Conservation (phyloP, 1,284 basidiomycete species). For the Butyriboletus appendiculatus region DNA sequence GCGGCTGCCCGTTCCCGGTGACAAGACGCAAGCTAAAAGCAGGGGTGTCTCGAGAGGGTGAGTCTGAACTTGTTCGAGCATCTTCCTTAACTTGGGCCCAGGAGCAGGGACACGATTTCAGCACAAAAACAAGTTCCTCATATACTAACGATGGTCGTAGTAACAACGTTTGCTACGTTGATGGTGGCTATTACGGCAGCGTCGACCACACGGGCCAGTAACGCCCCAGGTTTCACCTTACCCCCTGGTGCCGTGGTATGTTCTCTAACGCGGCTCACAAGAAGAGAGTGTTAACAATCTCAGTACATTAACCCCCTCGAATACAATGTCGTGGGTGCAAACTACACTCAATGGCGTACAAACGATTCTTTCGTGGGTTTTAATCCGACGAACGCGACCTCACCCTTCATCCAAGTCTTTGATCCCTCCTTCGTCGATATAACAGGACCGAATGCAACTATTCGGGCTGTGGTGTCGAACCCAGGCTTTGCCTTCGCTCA, state of each 20-base stretch:
- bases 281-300: conserved; percentile 41
- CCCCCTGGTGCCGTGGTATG: conserved; percentile 21
- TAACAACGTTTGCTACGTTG: background rate
- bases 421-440: conserved; percentile 58
- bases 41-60: background rate
- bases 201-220: background rate
- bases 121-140: background rate
- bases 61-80: background rate
- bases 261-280: background rate
- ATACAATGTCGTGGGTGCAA: conserved; percentile 45
- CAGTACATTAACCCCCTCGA: conserved; percentile 45
- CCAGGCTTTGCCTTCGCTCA: conserved; percentile 69
- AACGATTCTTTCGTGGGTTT: conserved; percentile 41
- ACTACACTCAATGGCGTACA: conserved; percentile 37
- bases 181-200: background rate
- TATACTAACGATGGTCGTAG: background rate
- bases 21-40: background rate
- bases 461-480: conserved; percentile 59
- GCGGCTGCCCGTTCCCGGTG: conserved; percentile 22
- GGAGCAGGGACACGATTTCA: background rate
- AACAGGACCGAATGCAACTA: conserved; percentile 58
- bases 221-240: background rate
- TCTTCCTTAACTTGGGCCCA: background rate
- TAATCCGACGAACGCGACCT: conserved; percentile 45
- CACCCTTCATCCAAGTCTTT: conserved; percentile 73